These are phyloP conservation scores for Axilococcus clingmanii DNA, from an alignment of 139 green algal species.

Conservation along the genomic window DNA sequence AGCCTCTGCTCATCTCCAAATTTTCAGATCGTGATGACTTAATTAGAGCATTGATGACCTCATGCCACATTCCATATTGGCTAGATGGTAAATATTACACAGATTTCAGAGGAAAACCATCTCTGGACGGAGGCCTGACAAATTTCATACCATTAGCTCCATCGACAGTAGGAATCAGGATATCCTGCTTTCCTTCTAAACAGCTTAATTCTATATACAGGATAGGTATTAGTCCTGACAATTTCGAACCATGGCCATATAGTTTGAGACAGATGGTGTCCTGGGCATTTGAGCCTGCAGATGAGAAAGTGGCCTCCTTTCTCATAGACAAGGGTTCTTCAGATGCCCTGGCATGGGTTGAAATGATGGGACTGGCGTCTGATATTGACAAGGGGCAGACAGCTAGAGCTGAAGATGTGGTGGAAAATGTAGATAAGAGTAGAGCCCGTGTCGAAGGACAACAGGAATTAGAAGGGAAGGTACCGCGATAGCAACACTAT, in stretches of 20 bases:
- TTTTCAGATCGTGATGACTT: constrained; percentile 64
- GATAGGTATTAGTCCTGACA: constrained; percentile 39
- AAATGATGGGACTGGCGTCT: neutral
- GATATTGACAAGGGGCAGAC: neutral
- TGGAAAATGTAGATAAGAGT: constrained; percentile 1
- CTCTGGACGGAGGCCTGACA: constrained; percentile 69
- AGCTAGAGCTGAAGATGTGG: constrained; percentile 1
- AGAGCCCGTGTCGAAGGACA: neutral
- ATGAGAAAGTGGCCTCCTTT: constrained; percentile 21
- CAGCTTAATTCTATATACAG: constrained; percentile 23
- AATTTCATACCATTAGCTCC: constrained; percentile 70
- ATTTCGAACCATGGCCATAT: constrained; percentile 29
- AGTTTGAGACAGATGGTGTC: constrained; percentile 41
- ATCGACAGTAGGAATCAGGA: constrained; percentile 26
- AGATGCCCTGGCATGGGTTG: constrained; percentile 34
- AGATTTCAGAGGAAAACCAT: constrained; percentile 42
- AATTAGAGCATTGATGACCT: constrained; percentile 61
- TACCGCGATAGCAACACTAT: neutral
- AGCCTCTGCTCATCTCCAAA: constrained; percentile 36
- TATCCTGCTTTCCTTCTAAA: constrained; percentile 56
- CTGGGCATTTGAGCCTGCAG: constrained; percentile 50
- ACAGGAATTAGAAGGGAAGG: neutral
- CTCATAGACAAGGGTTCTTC: constrained; percentile 24
- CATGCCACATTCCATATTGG: constrained; percentile 62
- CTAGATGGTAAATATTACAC: constrained; percentile 10